Evolutionary conservation across 139 green algal species (phyloP), one percentile per base, ranked within the genome.

Genomic region (Chlorella sp.): DNA sequence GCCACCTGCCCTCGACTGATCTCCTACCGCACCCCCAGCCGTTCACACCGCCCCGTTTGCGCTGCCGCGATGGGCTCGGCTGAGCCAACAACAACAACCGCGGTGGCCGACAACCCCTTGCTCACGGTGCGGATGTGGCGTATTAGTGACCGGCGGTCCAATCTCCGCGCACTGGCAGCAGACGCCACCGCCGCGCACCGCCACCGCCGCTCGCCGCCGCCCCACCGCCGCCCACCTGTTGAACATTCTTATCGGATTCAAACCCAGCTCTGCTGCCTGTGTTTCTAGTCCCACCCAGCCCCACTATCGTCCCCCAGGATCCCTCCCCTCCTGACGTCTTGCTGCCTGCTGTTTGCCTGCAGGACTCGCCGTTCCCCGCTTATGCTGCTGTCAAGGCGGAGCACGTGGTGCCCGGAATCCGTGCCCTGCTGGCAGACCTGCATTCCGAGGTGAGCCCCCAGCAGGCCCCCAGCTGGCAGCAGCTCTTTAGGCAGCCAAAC

Each of bases 391-490:
- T 99, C 34, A 95, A 97, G 84, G 91, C 97, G 5, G 94, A 98
- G 91, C 96, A 99, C 90, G 97, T 99, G 9, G 96, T 98, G 61
- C 97, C 97, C 0, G 97, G 95, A 64, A 97, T 99, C 68, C 80
- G 87, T 15, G 48, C 90, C n/a, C 90, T 99, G 85, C 89, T 99
- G 71, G 77, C 89, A 15, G 89, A 97, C 79, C 92, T 98, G 81
- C 92, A 97, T 68, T 75, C 88, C 3, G 93, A 97, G 81, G 92
- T 85, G 79, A 26, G 79, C 9, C 48, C 48, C 5, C n/a, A n/a
- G n/a, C n/a, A n/a, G n/a, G n/a, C n/a, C n/a, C n/a, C n/a, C n/a
- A n/a, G n/a, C 48, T 57, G 48, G 48, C 48, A 57, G 48, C 5
- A 57, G 48, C 48, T 16, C 7, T 57, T 57, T 57, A n/a, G n/a